phyloP scores from a whole-genome alignment of 1,139 yeast genomes.

The Yamadazyma friedrichii region DNA sequence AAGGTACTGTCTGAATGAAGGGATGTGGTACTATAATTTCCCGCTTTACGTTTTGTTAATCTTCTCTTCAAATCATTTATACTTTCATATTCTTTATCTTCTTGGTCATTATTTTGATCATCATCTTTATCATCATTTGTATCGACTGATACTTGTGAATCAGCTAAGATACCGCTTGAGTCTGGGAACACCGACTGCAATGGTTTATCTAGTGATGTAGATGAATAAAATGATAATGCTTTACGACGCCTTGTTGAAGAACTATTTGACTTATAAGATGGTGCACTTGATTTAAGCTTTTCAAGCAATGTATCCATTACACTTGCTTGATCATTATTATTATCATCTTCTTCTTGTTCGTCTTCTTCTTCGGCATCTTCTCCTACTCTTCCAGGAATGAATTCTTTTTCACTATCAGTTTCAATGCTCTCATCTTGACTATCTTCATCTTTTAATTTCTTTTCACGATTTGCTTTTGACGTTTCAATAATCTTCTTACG shows the following conservation, averaged over 20 bases:
- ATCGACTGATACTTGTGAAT: conserved; percentile 1
- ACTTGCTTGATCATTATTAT: conserved; percentile 14
- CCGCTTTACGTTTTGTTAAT: conserved; percentile 32
- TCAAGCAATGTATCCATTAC: conserved; percentile 41
- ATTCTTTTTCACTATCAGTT: background rate
- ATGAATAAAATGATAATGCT: conserved; percentile 37
- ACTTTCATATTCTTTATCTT: conserved; percentile 34
- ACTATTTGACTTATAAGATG: conserved; percentile 19
- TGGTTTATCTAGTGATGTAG: conserved; percentile 26
- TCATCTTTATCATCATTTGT: background rate
- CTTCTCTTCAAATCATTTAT: conserved; percentile 39
- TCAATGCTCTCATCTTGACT: background rate
- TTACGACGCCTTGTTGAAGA: conserved; percentile 30
- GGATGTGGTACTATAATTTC: conserved; percentile 15
- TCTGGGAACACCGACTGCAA: conserved; percentile 1
- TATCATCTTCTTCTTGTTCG: conserved; percentile 12
- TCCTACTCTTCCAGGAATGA: conserved; percentile 7
- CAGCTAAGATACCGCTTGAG: background rate
- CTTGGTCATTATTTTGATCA: background rate
- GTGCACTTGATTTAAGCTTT: conserved; percentile 34
- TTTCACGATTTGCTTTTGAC: conserved; percentile 14
- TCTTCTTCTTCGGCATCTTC: conserved; percentile 3
- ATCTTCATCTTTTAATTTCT: conserved; percentile 9
- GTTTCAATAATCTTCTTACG: conserved; percentile 36
- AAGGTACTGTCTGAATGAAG: conserved; percentile 26